Conservation (phyloP, 1,284 basidiomycete genomes). For the Singerocomus inundabilis region DNA sequence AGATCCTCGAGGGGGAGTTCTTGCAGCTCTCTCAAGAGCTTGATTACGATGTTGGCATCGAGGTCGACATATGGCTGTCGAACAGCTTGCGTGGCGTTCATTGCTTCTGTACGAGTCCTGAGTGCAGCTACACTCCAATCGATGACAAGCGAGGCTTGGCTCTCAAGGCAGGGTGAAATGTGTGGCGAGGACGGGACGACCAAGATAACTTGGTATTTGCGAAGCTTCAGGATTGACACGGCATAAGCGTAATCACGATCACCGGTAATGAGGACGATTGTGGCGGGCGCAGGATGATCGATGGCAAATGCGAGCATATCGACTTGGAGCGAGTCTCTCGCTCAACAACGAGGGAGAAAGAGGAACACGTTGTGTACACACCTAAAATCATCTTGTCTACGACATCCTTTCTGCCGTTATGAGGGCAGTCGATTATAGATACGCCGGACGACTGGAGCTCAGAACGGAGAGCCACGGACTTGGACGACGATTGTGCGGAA, state of each 20-base stretch:
- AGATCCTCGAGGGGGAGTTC: conserved; percentile 16
- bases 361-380: conserved; percentile 14
- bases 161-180: conserved; percentile 46
- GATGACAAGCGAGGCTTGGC: conserved; percentile 52
- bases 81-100: conserved; percentile 12
- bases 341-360: conserved; percentile 11
- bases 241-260: conserved; percentile 50
- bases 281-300: conserved; percentile 45
- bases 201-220: conserved; percentile 43
- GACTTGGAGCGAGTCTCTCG: conserved; percentile 29
- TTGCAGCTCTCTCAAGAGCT: conserved; percentile 24
- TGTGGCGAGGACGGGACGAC: conserved; percentile 38
- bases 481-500: conserved; percentile 29
- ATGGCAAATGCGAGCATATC: conserved; percentile 49
- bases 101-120: conserved; percentile 27
- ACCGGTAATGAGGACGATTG: conserved; percentile 45
- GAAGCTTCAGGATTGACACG: conserved; percentile 40
- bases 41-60: conserved; percentile 23
- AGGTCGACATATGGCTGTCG: conserved; percentile 29
- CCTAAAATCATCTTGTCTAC: conserved; percentile 42
- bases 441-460: conserved; percentile 61
- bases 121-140: conserved; percentile 52
- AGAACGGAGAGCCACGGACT: conserved; percentile 42
- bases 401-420: conserved; percentile 51
- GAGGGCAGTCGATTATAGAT: conserved; percentile 56